phyloP scores from a whole-genome alignment of 169 alveolate genomes.

The Plasmodium gonderi region DNA sequence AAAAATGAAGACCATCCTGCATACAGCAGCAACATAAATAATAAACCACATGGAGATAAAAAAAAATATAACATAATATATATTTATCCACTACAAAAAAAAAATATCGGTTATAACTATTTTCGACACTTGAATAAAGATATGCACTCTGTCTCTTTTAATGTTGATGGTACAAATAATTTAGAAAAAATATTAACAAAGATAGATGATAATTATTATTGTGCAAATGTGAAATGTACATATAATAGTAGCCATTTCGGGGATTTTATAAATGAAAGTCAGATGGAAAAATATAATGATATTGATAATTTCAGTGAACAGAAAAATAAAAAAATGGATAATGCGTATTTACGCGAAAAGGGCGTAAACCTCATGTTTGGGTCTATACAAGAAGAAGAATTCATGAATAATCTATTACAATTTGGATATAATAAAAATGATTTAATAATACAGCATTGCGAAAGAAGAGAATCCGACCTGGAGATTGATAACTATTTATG shows the following conservation, averaged over 20 bases:
- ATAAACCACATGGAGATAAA: neutral
- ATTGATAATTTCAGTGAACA: neutral
- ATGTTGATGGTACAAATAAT: neutral
- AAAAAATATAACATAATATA: neutral
- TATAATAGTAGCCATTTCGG: slow-evolving; percentile 22
- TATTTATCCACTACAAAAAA: slow-evolving; percentile 24
- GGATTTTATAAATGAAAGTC: slow-evolving; percentile 42
- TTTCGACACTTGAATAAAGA: slow-evolving; percentile 23
- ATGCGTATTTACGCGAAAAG: neutral
- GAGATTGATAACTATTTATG: slow-evolving; percentile 2
- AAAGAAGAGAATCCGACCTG: neutral
- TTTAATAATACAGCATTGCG: neutral
- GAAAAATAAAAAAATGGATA: neutral
- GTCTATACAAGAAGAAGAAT: slow-evolving; percentile 21
- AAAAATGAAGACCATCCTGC: neutral
- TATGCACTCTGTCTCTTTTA: slow-evolving; percentile 45
- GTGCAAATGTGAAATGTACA: slow-evolving; percentile 19
- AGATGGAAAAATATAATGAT: slow-evolving; percentile 19
- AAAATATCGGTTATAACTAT: slow-evolving; percentile 13
- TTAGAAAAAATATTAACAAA: slow-evolving; percentile 39
- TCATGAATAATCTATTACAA: slow-evolving; percentile 4
- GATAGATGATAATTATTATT: slow-evolving; percentile 39
- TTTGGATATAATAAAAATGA: slow-evolving; percentile 15
- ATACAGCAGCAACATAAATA: neutral
- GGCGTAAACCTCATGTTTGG: slow-evolving; percentile 39